These are phyloP conservation scores for Buddleja alternifolia DNA, from an alignment of 257 asterid genomes.

Conservation along the genomic window DNA sequence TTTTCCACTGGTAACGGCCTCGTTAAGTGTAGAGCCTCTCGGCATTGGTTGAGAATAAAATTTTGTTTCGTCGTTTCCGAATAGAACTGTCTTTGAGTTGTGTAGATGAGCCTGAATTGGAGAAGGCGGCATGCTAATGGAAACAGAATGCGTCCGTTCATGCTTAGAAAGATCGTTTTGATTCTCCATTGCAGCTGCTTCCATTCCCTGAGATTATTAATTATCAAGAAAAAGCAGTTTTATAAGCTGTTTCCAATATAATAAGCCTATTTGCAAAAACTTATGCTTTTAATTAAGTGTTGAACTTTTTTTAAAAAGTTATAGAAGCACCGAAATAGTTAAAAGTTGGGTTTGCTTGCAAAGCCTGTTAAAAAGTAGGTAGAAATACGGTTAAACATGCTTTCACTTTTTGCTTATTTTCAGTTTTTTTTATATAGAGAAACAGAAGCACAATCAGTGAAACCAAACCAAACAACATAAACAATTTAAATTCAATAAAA, in stretches of 20 bases:
- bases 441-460: too few relatives aligned
- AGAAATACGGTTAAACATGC: too few relatives aligned
- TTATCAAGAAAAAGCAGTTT: background rate
- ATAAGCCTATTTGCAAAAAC: too few relatives aligned
- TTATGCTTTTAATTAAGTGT: too few relatives aligned
- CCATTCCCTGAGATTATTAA: constrained; percentile 42
- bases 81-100: constrained; percentile 42
- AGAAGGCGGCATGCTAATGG: constrained; percentile 78
- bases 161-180: constrained; percentile 14
- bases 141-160: constrained; percentile 42
- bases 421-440: too few relatives aligned
- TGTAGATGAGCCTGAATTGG: constrained; percentile 40
- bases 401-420: too few relatives aligned
- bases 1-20: constrained; percentile 27
- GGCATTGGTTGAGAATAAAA: constrained; percentile 73
- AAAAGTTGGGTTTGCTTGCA: too few relatives aligned
- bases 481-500: background rate
- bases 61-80: constrained; percentile 33
- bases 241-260: background rate
- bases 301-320: background rate
- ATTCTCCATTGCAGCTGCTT: constrained; percentile 28
- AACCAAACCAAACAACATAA: too few relatives aligned
- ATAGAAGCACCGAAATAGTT: too few relatives aligned
- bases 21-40: constrained; percentile 34
- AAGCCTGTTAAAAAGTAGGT: too few relatives aligned